Evolutionary conservation across 306 rosid species (phyloP).

Genomic region (Delonix regia): DNA sequence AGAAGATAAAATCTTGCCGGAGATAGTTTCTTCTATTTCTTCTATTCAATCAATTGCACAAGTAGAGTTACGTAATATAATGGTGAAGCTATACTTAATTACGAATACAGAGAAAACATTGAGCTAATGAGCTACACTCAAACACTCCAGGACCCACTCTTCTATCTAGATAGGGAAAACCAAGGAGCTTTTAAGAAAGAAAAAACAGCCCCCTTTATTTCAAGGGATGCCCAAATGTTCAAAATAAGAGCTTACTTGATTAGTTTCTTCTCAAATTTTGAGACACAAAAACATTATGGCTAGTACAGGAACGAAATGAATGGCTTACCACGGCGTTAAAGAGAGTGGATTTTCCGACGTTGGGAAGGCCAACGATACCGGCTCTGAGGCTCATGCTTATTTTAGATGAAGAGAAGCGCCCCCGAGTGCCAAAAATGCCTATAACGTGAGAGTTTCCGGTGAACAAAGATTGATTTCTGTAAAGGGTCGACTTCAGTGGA

Average conservation of each 20-base stretch:
- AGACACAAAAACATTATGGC: not conserved
- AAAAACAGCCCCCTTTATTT: not conserved
- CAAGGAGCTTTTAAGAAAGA: not conserved
- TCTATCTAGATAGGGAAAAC: not conserved
- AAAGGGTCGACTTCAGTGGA: slow-evolving; percentile 64
- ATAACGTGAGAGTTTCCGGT: slow-evolving; percentile 41
- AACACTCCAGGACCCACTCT: not conserved
- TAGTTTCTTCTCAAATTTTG: not conserved
- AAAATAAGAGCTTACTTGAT: not conserved
- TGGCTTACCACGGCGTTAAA: slow-evolving; percentile 90
- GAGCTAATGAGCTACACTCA: not conserved
- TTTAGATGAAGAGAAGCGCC: slow-evolving; percentile 66
- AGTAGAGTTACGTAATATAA: not conserved
- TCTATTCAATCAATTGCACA: not conserved
- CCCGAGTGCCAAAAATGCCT: slow-evolving; percentile 39
- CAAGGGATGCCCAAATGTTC: not conserved
- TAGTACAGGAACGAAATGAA: not conserved
- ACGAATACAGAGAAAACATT: not conserved
- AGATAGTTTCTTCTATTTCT: not conserved
- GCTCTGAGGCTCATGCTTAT: slow-evolving; percentile 94
- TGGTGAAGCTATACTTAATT: not conserved
- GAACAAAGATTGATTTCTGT: slow-evolving; percentile 45
- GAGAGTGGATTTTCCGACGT: slow-evolving; percentile 96
- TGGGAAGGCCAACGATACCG: slow-evolving; percentile 97
- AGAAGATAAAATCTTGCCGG: not conserved